Conservation (phyloP, 2,329 filamentous ascomycete genomes). For the Arthroderma sp. region DNA sequence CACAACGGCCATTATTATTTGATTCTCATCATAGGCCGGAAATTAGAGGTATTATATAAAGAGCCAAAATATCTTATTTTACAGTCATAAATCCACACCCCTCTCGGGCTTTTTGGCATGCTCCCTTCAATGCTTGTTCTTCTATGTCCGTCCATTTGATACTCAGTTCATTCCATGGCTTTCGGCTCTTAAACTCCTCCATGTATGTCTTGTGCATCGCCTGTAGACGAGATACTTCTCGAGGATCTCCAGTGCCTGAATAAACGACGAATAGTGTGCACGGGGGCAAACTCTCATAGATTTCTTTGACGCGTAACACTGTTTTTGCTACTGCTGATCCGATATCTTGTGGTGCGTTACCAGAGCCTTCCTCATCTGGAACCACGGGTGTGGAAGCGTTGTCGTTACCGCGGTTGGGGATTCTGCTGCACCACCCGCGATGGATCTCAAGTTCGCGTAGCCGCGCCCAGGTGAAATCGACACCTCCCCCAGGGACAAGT, state of each 20-base stretch:
- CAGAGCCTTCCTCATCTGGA: slow-evolving; percentile 16
- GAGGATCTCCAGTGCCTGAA: slow-evolving; percentile 50
- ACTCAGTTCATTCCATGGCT: slow-evolving; percentile 47
- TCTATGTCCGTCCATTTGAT: slow-evolving; percentile 54
- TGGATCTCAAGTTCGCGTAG: slow-evolving; percentile 47
- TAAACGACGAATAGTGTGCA: slow-evolving; percentile 51
- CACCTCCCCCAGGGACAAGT: slow-evolving; percentile 37
- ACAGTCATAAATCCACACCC: slow-evolving; percentile 48
- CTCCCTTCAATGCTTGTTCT: slow-evolving; percentile 44
- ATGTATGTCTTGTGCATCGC: slow-evolving; percentile 42
- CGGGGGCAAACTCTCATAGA: slow-evolving; percentile 44
- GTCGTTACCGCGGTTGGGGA: slow-evolving; percentile 34
- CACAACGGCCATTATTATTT: too few relatives aligned
- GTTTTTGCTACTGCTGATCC: slow-evolving; percentile 37
- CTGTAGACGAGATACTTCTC: slow-evolving; percentile 43
- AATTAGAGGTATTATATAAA: too few relatives aligned
- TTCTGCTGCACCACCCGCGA: slow-evolving; percentile 46
- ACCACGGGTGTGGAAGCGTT: slow-evolving; percentile 22
- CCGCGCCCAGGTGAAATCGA: slow-evolving; percentile 51
- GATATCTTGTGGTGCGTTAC: slow-evolving; percentile 21
- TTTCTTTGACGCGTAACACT: slow-evolving; percentile 35
- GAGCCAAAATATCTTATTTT: slow-evolving; percentile 29
- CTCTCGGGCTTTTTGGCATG: slow-evolving; percentile 42
- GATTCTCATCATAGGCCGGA: too few relatives aligned
- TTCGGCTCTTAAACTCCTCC: slow-evolving; percentile 45